Conservation (phyloP, 2,329 filamentous ascomycete genomes). For the Colletotrichum horii region DNA sequence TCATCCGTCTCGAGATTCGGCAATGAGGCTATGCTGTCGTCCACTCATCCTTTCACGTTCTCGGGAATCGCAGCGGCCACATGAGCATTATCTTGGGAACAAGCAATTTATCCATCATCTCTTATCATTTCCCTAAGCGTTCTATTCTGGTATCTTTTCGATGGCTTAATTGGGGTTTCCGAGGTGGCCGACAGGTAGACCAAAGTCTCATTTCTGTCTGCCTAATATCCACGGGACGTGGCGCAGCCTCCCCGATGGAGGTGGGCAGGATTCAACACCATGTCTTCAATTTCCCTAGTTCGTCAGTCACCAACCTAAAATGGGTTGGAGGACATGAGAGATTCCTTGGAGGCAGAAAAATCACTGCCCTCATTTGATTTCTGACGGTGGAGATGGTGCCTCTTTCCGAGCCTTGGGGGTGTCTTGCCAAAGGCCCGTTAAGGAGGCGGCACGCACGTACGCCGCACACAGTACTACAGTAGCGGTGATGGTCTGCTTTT, state of each 20-base stretch:
- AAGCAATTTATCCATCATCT: not conserved
- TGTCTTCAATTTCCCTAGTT: not conserved
- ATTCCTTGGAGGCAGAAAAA: not conserved
- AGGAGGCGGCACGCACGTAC: not conserved
- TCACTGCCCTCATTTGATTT: not conserved
- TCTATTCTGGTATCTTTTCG: not conserved
- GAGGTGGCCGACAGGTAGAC: not conserved
- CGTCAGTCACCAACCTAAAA: not conserved
- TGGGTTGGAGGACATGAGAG: not conserved
- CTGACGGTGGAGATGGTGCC: not conserved
- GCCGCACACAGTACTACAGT: not conserved
- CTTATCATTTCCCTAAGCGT: not conserved
- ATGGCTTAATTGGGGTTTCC: not conserved
- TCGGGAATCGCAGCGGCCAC: not conserved
- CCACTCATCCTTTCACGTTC: not conserved
- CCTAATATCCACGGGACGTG: not conserved
- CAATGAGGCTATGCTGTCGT: not conserved
- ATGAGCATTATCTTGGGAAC: not conserved
- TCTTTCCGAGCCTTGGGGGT: not conserved
- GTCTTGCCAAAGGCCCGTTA: not conserved
- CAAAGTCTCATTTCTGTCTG: not conserved
- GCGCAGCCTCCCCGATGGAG: not conserved
- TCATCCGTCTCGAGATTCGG: not conserved
- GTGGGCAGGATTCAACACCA: not conserved
- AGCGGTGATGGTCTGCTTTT: not conserved